Base-by-base conservation (phyloP, 2,329 filamentous ascomycete species). In the Aspergillus thermomutatus region DNA sequence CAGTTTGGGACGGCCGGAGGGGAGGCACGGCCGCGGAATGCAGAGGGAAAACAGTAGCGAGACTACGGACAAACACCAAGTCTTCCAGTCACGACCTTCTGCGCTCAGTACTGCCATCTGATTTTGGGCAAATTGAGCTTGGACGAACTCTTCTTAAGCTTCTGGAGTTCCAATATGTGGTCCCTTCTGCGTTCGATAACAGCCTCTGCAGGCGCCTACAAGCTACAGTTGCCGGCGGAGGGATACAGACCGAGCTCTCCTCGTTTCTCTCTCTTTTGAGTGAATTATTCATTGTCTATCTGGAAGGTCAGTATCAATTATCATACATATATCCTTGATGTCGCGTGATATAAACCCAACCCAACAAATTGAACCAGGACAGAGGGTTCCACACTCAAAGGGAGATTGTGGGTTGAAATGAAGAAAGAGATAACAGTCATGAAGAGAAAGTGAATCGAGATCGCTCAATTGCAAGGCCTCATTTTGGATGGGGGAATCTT, bases 251-350 rank as follows among this genome's bases (percentile, higher is more conserved):
- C n/a, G 28, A 50, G 21, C 17, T 19, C 40, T 21, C 40, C 9
- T 19, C 14, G 28, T 41, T 50, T 19, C 37, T 8, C 14, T 48
- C 49, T 50, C 41, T 21, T 26, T 41, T 6, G 46, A 47, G 25
- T 47, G 52, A 27, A 53, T 52, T 31, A 46, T 49, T 49, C 49
- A 54, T 52, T 37, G 43, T 52, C 46, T 56, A 56, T 52, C 47
- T 58, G 49, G 40, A 58, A 50, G 46, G 45, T 52, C 23, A 21
- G 49, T 49, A 47, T 41, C 25, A 49, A 37, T 52, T 60, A 62
- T 56, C 56, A 58, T 53, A 55, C 49, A 61, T 52, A 50, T 60
- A 48, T 48, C 51, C 57, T 50, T 50, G 40, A 52, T 59, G 48
- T 50, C 54, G 56, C 52, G 49, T 52, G 51, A 54, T 52, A 40